phyloP scores from a whole-genome alignment of 352 stramenopile genomes.

The Thalassiosira hispida region DNA sequence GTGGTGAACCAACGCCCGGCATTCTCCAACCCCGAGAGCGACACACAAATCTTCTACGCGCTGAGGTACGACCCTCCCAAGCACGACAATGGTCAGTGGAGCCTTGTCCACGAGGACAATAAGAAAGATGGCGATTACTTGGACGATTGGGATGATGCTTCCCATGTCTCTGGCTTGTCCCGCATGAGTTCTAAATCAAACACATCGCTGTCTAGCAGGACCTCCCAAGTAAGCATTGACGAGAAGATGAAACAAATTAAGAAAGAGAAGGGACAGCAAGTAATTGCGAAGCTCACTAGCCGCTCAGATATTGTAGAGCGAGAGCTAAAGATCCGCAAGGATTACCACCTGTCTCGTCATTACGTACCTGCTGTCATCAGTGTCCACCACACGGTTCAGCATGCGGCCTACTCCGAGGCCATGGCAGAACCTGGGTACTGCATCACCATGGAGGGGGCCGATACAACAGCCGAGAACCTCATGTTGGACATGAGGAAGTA shows the following conservation, averaged over 20 bases:
- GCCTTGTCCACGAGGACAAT: conserved; percentile 70
- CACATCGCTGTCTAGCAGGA: conserved; percentile 42
- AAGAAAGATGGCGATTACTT: conserved; percentile 70
- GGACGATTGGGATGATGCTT: conserved; percentile 74
- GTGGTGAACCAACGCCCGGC: conserved; percentile 76
- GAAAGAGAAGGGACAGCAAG: conserved; percentile 78
- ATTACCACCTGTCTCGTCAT: conserved; percentile 75
- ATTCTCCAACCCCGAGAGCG: conserved; percentile 73
- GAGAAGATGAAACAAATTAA: conserved; percentile 74
- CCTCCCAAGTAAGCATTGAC: conserved; percentile 67
- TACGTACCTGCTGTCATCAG: conserved; percentile 80
- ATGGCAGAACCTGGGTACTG: conserved; percentile 81
- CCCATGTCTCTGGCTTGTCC: conserved; percentile 65
- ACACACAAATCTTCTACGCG: conserved; percentile 81
- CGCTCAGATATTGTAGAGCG: conserved; percentile 79
- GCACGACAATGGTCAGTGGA: conserved; percentile 59
- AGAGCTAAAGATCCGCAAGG: conserved; percentile 76
- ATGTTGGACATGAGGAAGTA: conserved; percentile 79
- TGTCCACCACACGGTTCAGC: conserved; percentile 81
- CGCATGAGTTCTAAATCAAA: conserved; percentile 69
- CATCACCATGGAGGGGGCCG: conserved; percentile 82
- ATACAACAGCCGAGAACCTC: conserved; percentile 80
- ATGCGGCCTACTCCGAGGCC: conserved; percentile 79
- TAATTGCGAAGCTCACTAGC: conserved; percentile 81
- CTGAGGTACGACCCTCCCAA: conserved; percentile 72